Percentiles rank a stretch among this genome's conserved stretches.
Evolutionary conservation across 768 basidiomycete species (phyloP).

Genomic region (Lentinula sp.): DNA sequence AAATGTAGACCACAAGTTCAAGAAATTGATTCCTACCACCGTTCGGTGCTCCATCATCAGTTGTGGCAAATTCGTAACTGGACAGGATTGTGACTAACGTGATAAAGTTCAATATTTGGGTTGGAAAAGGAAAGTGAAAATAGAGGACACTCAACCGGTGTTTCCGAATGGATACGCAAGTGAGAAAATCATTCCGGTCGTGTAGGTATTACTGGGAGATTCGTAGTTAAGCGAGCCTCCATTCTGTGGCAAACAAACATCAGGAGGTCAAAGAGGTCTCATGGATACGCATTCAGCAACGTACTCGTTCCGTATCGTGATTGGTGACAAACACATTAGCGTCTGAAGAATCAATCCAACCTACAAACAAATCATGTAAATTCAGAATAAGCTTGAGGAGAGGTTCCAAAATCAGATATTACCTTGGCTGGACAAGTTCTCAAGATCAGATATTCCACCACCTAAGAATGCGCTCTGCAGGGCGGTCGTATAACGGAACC

Average conservation of each 20-base stretch:
- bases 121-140: not conserved
- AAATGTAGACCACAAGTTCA: not conserved
- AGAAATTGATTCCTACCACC: constrained; percentile 26
- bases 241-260: constrained; percentile 23
- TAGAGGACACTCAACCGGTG: not conserved
- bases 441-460: constrained; percentile 43
- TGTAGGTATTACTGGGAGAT: constrained; percentile 62
- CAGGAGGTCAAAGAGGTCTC: not conserved
- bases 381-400: not conserved
- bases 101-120: too few relatives aligned
- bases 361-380: constrained; percentile 19
- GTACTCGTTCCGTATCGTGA: constrained; percentile 62
- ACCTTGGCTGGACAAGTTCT: constrained; percentile 48
- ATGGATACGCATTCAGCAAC: not conserved
- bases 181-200: constrained; percentile 54
- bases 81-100: constrained; percentile 52
- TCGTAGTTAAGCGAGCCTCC: constrained; percentile 50
- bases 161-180: constrained; percentile 63
- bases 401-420: not conserved
- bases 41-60: constrained; percentile 57
- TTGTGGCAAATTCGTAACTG: constrained; percentile 45
- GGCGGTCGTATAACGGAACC: constrained; percentile 55
- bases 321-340: constrained; percentile 67
- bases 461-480: constrained; percentile 46
- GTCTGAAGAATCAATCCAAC: constrained; percentile 46